Evolutionary conservation across 768 basidiomycete species (phyloP).

Genomic region (Termitomyces sp.): DNA sequence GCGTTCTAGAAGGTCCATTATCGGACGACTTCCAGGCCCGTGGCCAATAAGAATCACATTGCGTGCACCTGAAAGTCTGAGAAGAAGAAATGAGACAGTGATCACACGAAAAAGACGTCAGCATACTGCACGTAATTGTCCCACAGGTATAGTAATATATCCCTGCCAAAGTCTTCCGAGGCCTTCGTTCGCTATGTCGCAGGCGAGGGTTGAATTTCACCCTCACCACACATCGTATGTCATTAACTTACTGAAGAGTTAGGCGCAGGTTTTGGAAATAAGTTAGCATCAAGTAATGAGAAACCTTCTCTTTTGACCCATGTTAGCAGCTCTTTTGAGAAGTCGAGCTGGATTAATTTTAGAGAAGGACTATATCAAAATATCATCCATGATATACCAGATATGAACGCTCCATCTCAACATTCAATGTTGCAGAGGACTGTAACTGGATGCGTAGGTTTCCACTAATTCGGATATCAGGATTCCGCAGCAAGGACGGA

Average conservation of each 20-base stretch:
- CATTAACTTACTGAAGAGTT: conserved; percentile 28
- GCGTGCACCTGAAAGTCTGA: conserved; percentile 68
- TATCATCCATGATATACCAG: conserved; percentile 46
- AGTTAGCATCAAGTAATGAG: conserved; percentile 82
- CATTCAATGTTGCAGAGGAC: conserved; percentile 66
- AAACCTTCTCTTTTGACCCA: conserved; percentile 73
- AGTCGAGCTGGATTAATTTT: conserved; percentile 62
- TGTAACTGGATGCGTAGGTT: conserved; percentile 85
- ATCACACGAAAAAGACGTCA: neutral
- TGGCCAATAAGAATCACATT: conserved; percentile 84
- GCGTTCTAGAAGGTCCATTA: conserved; percentile 70
- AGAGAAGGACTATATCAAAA: neutral
- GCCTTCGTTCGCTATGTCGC: conserved; percentile 35
- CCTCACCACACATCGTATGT: neutral
- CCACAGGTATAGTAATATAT: conserved; percentile 85
- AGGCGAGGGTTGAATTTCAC: neutral
- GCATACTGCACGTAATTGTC: conserved; percentile 92
- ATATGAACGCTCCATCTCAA: conserved; percentile 80
- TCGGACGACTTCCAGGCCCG: conserved; percentile 74
- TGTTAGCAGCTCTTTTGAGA: conserved; percentile 71
- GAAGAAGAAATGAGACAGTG: conserved; percentile 5
- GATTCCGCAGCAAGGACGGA: neutral
- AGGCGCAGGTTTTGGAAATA: conserved; percentile 59
- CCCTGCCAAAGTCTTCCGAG: conserved; percentile 43
- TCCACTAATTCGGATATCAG: conserved; percentile 49